phyloP scores from a whole-genome alignment of 2,329 filamentous ascomycete species.

The Arthrobotrys megalospora region DNA sequence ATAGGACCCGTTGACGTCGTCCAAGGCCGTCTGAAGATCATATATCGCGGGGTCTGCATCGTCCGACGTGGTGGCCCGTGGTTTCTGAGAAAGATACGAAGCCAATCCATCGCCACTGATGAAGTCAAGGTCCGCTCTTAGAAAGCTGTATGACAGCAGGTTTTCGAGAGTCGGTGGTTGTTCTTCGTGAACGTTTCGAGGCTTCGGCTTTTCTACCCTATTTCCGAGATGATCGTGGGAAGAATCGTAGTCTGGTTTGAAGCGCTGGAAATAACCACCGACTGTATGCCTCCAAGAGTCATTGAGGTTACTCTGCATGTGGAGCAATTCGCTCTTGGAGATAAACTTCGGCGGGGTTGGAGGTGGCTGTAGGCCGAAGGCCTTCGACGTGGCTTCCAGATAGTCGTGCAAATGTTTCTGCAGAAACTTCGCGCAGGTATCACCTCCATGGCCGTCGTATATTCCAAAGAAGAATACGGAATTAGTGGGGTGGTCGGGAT shows the following conservation, averaged over 20 bases:
- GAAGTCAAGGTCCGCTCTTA: slow-evolving; percentile 95
- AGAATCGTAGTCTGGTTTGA: slow-evolving; percentile 80
- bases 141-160: slow-evolving; percentile 90
- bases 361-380: slow-evolving; percentile 69
- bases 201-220: slow-evolving; percentile 48
- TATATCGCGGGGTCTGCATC: slow-evolving; percentile 75
- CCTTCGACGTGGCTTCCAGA: slow-evolving; percentile 82
- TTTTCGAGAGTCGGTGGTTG: slow-evolving; percentile 77
- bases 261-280: slow-evolving; percentile 93
- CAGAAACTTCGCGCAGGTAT: slow-evolving; percentile 88
- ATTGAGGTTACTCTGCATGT: slow-evolving; percentile 80
- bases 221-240: slow-evolving; percentile 64
- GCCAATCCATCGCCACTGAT: slow-evolving; percentile 83
- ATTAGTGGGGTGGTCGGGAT: slow-evolving; percentile 45
- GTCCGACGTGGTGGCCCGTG: slow-evolving; percentile 79
- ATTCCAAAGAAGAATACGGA: slow-evolving; percentile 92
- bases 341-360: slow-evolving; percentile 55
- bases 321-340: slow-evolving; percentile 73
- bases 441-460: slow-evolving; percentile 95
- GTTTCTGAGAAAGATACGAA: slow-evolving; percentile 51
- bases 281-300: slow-evolving; percentile 85
- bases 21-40: slow-evolving; percentile 72
- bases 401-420: slow-evolving; percentile 88
- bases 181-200: slow-evolving; percentile 56
- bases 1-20: slow-evolving; percentile 59